Base-by-base conservation (phyloP, 2,329 filamentous ascomycete species). In the Aspergillus latus region DNA sequence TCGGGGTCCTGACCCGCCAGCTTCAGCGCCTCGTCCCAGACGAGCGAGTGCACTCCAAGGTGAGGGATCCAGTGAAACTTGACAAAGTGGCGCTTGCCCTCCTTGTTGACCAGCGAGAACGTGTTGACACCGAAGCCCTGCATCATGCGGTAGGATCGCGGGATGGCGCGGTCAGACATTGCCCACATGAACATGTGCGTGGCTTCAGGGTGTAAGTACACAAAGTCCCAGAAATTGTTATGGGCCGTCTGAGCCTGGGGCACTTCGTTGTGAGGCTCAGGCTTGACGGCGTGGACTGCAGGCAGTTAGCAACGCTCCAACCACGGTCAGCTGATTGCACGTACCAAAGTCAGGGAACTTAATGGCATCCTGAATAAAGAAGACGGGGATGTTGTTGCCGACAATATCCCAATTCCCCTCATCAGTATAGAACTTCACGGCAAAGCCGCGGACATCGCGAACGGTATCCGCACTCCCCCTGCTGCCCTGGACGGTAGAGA, bases 401-500 rank as follows among this genome's bases (percentile, higher is more conserved):
- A 75, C 73, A 46, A 76, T 69, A 60, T 75, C 72, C 84, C 86
- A 90, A 63, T 89, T 91, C 3, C 88, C 89, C 65, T 92, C 88
- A 0, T 88, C 76, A 0, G 89, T 92, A 68, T 92, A 92, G 66
- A 90, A 85, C 72, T 90, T 90, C 60, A 90, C 74, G 0, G 89
- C 88, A 61, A 93, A 94, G 1, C 90, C 89, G 39, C 89, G 84
- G 2, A 92, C 88, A 76, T 94, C 89, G n/a, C 90, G 84, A 1
- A 92, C 89, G 0, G 88, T 92, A 68, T 94, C 90, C 5, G 89
- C 88, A 50, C 86, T 89, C 10, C 89, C 90, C 34, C 86, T 82
- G 67, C 85, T 89, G 5, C 88, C 88, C 1, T 89, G 79, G 0
- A 90, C 89, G 0, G 90, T 93, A 0, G 89, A 93, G 71, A 94